phyloP scores from a whole-genome alignment of 2,329 filamentous ascomycete genomes.

The Penicillium sp. region DNA sequence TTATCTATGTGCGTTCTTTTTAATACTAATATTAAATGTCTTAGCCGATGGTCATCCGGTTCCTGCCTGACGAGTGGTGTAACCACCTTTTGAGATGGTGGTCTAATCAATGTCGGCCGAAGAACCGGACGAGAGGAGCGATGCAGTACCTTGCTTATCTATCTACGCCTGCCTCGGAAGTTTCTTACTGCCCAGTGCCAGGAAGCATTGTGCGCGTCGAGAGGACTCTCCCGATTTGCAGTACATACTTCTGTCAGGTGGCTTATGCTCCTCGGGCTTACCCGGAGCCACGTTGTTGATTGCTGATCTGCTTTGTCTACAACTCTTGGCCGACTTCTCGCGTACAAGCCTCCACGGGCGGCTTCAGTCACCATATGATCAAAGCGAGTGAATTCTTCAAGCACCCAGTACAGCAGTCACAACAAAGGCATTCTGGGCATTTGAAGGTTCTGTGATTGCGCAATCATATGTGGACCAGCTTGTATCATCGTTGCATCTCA shows the following conservation, averaged over 20 bases:
- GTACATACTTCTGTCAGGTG: not conserved
- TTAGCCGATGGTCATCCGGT: not conserved
- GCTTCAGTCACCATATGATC: conserved; percentile 52
- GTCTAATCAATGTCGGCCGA: conserved; percentile 46
- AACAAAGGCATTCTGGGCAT: not conserved
- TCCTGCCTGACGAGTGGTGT: conserved; percentile 39
- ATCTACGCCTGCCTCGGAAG: too few species aligned
- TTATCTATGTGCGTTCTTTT: not conserved
- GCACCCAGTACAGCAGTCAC: conserved; percentile 46
- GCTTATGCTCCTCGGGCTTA: conserved; percentile 42
- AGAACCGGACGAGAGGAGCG: conserved; percentile 46
- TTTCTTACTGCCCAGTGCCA: conserved; percentile 46
- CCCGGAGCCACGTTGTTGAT: conserved; percentile 55
- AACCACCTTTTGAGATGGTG: conserved; percentile 50
- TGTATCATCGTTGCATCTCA: too few species aligned
- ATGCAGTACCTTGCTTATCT: too few species aligned
- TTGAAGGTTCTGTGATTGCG: too few species aligned
- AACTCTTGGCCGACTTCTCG: conserved; percentile 56
- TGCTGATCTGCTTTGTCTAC: conserved; percentile 48
- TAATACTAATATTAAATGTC: not conserved
- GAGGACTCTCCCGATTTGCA: not conserved
- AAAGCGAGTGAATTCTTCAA: conserved; percentile 46
- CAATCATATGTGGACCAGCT: too few species aligned
- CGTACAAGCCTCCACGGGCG: conserved; percentile 58
- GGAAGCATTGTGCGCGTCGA: conserved; percentile 42